These are phyloP conservation scores for Naganishia vaughanmartiniae DNA, from an alignment of 768 basidiomycete species.

Conservation along the genomic window DNA sequence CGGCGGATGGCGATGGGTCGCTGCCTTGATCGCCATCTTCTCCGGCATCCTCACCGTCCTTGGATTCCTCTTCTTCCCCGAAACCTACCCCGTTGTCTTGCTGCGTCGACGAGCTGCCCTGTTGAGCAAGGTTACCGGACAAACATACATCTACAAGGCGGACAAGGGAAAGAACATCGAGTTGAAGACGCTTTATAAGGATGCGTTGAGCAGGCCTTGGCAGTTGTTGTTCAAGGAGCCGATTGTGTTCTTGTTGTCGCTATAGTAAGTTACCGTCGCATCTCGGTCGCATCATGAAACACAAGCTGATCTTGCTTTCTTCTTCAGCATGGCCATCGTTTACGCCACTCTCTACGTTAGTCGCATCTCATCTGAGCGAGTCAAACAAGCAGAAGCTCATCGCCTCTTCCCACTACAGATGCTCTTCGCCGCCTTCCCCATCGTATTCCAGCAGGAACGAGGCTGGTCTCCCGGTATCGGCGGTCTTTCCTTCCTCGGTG, in stretches of 20 bases:
- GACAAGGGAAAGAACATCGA: constrained; percentile 42
- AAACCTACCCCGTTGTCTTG: constrained; percentile 51
- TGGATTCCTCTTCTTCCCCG: constrained; percentile 41
- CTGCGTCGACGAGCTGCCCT: constrained; percentile 44
- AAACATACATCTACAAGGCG: constrained; percentile 45
- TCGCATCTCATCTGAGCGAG: background rate
- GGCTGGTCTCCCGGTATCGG: constrained; percentile 54
- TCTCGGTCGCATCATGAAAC: background rate
- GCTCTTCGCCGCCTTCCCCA: constrained; percentile 53
- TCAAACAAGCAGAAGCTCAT: background rate
- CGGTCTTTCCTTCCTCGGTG: constrained; percentile 53
- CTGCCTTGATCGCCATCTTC: constrained; percentile 45
- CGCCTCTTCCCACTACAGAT: constrained; percentile 33
- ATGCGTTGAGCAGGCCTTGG: constrained; percentile 50
- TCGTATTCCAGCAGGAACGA: constrained; percentile 52
- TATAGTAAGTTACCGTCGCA: constrained; percentile 36
- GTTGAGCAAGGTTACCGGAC: constrained; percentile 47
- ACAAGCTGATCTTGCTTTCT: background rate
- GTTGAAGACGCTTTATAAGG: constrained; percentile 41
- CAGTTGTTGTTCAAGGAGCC: constrained; percentile 52
- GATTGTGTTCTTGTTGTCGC: constrained; percentile 50
- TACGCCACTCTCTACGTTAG: constrained; percentile 40
- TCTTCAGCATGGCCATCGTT: constrained; percentile 36
- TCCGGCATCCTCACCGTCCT: constrained; percentile 43
- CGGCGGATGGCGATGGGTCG: constrained; percentile 50